These are phyloP conservation scores for Stagonosporopsis chrysanthemi DNA, from an alignment of 2,329 filamentous ascomycete genomes.

Conservation along the genomic window DNA sequence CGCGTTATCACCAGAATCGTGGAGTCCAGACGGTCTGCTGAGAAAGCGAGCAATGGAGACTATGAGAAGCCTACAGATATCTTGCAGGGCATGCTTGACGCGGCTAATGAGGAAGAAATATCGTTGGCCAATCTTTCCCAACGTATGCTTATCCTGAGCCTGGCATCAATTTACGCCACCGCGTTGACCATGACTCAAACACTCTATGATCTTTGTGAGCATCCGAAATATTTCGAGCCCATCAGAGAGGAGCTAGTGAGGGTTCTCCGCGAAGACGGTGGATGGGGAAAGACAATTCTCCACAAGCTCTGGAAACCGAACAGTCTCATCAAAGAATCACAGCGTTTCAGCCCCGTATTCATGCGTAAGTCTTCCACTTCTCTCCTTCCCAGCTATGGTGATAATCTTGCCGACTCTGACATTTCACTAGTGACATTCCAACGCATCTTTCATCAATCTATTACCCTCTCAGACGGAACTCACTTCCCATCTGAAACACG, in stretches of 20 bases:
- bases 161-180: not conserved
- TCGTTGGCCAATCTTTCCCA: not conserved
- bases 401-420: too few species aligned
- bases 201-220: not conserved
- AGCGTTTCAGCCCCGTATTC: not conserved
- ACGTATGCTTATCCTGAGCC: not conserved
- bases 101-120: not conserved
- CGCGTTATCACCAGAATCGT: not conserved
- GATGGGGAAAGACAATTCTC: not conserved
- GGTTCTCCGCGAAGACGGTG: not conserved
- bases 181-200: not conserved
- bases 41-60: not conserved
- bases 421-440: not conserved
- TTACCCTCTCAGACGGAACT: not conserved
- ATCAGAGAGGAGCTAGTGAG: not conserved
- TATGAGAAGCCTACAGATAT: not conserved
- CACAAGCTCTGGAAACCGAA: not conserved
- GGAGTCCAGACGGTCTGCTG: not conserved
- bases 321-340: not conserved
- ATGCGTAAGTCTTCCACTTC: not conserved
- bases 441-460: not conserved
- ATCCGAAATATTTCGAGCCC: not conserved
- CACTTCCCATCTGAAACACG: not conserved
- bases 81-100: not conserved
- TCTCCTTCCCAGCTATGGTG: too few species aligned